Evolutionary conservation across 2,329 filamentous ascomycete genomes (phyloP).

Genomic region (Leptographium flavum): DNA sequence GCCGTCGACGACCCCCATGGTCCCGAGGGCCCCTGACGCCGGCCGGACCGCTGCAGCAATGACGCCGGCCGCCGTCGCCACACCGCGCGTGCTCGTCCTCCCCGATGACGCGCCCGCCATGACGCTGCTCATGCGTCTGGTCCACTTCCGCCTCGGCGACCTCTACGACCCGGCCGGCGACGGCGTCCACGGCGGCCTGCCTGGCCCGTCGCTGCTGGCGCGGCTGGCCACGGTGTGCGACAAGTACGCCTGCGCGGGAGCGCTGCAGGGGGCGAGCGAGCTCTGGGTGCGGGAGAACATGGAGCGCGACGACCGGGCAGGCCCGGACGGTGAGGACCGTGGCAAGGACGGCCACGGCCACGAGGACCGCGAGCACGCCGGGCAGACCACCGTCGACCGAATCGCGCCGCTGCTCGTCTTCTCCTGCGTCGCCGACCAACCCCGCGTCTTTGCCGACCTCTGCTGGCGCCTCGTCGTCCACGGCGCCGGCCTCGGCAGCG

Average conservation of each 20-base stretch:
- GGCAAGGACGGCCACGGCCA: neutral
- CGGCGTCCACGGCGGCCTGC: constrained; percentile 2
- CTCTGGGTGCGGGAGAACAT: constrained; percentile 7
- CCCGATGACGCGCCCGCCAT: constrained; percentile 8
- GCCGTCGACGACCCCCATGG: too few relatives aligned
- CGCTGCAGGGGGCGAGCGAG: constrained; percentile 4
- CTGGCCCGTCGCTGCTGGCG: constrained; percentile 4
- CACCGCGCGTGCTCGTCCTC: constrained; percentile 1
- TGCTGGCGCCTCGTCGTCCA: constrained; percentile 8
- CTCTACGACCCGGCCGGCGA: neutral
- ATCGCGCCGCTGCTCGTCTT: constrained; percentile 9
- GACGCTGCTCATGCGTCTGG: constrained; percentile 6
- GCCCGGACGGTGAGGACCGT: neutral
- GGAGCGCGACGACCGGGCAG: neutral
- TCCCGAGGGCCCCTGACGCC: too few relatives aligned
- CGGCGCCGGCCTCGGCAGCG: neutral
- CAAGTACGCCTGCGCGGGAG: constrained; percentile 9
- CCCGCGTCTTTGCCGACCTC: constrained; percentile 6
- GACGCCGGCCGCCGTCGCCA: neutral
- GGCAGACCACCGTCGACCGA: neutral
- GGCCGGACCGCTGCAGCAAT: neutral
- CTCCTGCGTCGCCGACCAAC: constrained; percentile 10
- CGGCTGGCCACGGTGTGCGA: constrained; percentile 8
- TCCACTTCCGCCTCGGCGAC: constrained; percentile 8
- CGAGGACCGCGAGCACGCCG: neutral